phyloP scores from a whole-genome alignment of 805 yeast species.

The Saccharomycopsis capsularis region DNA sequence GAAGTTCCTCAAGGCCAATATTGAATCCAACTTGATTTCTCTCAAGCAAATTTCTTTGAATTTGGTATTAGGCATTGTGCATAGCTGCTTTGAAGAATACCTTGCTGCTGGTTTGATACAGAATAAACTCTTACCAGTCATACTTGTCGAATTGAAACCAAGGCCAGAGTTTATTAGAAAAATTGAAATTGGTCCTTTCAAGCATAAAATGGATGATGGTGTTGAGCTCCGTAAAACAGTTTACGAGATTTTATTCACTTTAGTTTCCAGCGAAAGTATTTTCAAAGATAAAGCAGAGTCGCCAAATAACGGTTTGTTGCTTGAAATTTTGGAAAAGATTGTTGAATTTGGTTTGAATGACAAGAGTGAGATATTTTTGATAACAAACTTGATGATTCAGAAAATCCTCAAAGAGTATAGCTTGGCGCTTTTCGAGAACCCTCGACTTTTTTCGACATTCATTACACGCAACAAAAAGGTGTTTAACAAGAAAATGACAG shows the following conservation, averaged over 20 bases:
- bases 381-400: slow-evolving; percentile 12
- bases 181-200: slow-evolving; percentile 82
- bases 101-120: slow-evolving; percentile 23
- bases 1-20: slow-evolving; percentile 23
- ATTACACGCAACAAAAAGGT: slow-evolving; percentile 11
- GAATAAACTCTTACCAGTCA: slow-evolving; percentile 37
- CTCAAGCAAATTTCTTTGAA: slow-evolving; percentile 55
- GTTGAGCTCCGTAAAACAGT: slow-evolving; percentile 64
- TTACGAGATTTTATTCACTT: slow-evolving; percentile 51
- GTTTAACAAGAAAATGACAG: slow-evolving; percentile 15
- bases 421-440: slow-evolving; percentile 3
- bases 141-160: slow-evolving; percentile 48
- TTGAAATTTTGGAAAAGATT: not conserved
- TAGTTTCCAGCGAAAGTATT: slow-evolving; percentile 3
- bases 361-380: slow-evolving; percentile 12
- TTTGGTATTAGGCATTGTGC: slow-evolving; percentile 52
- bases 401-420: slow-evolving; percentile 1
- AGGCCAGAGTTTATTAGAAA: slow-evolving; percentile 52
- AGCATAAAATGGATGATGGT: slow-evolving; percentile 74
- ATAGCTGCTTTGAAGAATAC: slow-evolving; percentile 39
- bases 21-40: slow-evolving; percentile 37
- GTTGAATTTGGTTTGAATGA: slow-evolving; percentile 20
- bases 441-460: slow-evolving; percentile 7
- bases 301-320: not conserved
- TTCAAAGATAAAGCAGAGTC: not conserved